Evolutionary conservation across 2,329 filamentous ascomycete species (phyloP).

Genomic region (Incumbomyces delicatus): DNA sequence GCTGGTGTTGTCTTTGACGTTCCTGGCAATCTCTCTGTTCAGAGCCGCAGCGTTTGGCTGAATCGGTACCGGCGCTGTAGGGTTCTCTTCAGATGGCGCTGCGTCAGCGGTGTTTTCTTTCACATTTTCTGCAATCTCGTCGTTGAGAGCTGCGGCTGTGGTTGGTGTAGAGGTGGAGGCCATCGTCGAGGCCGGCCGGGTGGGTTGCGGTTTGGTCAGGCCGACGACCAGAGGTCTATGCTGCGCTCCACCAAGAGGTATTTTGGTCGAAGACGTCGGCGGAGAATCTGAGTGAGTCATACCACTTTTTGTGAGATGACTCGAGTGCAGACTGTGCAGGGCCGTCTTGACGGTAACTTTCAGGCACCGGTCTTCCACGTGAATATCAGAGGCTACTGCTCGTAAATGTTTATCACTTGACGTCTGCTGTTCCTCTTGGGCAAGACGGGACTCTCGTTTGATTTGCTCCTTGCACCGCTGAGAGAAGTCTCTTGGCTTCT

Average conservation of each 20-base stretch:
- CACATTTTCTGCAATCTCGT: constrained; percentile 24
- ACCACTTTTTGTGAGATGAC: not conserved
- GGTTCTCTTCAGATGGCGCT: constrained; percentile 22
- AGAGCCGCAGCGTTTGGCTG: constrained; percentile 39
- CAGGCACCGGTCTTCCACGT: too few relatives aligned
- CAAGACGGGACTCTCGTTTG: not conserved
- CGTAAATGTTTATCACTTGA: not conserved
- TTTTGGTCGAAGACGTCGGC: constrained; percentile 2
- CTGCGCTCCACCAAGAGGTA: constrained; percentile 13
- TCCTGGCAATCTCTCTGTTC: constrained; percentile 24
- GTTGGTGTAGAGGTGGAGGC: constrained; percentile 6
- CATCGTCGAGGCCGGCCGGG: constrained; percentile 5
- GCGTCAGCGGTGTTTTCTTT: constrained; percentile 15
- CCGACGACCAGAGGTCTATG: constrained; percentile 22
- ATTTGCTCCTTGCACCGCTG: not conserved
- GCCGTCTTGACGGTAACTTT: not conserved
- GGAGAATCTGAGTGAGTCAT: constrained; percentile 15
- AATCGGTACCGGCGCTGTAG: constrained; percentile 40
- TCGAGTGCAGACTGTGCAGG: not conserved
- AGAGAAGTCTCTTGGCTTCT: not conserved
- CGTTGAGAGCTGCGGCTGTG: constrained; percentile 20
- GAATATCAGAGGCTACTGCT: too few relatives aligned
- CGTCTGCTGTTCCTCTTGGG: not conserved
- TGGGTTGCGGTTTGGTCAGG: constrained; percentile 19
- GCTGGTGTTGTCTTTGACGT: constrained; percentile 17